Evolutionary conservation across 345 rosid species (phyloP).

Genomic region (Euphorbia pulcherrima): DNA sequence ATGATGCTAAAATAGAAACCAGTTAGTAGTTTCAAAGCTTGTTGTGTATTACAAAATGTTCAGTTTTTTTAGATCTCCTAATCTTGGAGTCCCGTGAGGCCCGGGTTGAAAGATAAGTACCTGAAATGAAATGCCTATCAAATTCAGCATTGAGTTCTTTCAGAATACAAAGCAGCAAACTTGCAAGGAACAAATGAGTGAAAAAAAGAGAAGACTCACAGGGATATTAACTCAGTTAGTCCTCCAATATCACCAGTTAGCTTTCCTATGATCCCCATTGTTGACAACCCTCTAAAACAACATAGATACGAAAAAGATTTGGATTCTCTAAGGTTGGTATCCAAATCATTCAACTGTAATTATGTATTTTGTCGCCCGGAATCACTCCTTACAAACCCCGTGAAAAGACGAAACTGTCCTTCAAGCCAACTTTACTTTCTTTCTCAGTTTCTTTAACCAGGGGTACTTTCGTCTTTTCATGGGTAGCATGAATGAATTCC

Average conservation of each 20-base stretch:
- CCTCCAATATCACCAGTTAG: conserved; percentile 92
- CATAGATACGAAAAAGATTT: background rate
- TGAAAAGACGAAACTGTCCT: too few relatives aligned
- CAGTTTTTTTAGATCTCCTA: conserved; percentile 74
- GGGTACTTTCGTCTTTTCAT: too few relatives aligned
- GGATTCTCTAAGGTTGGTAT: too few relatives aligned
- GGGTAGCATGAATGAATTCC: too few relatives aligned
- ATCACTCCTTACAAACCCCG: too few relatives aligned
- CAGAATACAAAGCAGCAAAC: too few relatives aligned
- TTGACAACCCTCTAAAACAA: conserved; percentile 64
- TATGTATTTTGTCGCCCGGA: too few relatives aligned
- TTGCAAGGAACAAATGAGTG: too few relatives aligned
- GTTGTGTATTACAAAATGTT: conserved; percentile 61
- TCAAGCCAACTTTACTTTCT: too few relatives aligned
- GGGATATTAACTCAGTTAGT: conserved; percentile 67
- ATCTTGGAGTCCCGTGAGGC: conserved; percentile 66
- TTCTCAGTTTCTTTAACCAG: too few relatives aligned
- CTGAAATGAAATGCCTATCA: conserved; percentile 36
- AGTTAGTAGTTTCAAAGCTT: background rate
- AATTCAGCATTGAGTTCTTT: background rate
- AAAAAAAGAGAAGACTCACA: conserved; percentile 50
- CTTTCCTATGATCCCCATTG: conserved; percentile 75
- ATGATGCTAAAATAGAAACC: too few relatives aligned
- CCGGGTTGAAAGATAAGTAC: conserved; percentile 77
- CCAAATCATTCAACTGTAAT: background rate